Evolutionary conservation across 2,329 filamentous ascomycete genomes (phyloP), one percentile per base, ranked within the genome.

Genomic region (Chaetomiaceae sp.): DNA sequence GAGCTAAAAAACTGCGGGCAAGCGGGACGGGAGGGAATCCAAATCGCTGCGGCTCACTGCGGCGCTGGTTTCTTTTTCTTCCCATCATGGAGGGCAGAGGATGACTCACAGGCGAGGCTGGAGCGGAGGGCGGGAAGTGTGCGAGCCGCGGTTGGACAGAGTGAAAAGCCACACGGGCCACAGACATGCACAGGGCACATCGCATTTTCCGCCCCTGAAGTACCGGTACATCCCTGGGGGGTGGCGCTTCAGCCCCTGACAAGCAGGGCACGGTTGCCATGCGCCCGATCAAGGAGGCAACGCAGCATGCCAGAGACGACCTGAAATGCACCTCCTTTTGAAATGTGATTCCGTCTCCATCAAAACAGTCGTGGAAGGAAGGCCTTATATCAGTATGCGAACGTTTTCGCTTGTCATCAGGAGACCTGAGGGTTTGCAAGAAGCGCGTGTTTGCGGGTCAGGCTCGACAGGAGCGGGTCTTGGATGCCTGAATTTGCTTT

Each of bases 61-160:
- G 37, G 42, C 4, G 40, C 2, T 14, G 31, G 4, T 20, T 40
- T 5, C 20, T 29, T 14, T n/a, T 48, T 15, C 17, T 14, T 12
- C 27, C 8, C 25, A 25, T 34, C 34, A 33, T 12, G 51, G 44
- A 33, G 49, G 47, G 40, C 9, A 20, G 31, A 45, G 44, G 47
- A 53, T 62, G 59, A 61, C 53, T 62, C 60, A 61, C 49, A 55
- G 43, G 53, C 52, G 39, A 62, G 59, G 59, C 57, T 61, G 55
- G 48, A 53, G 20, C 23, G 23, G 52, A 47, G 47, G 36, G 49
- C 34, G 38, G 55, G 51, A 54, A 55, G 17, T 7, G 37, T 43
- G 53, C 42, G 37, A 37, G 47, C 53, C 52, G 42, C 53, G 52
- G 55, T 61, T 51, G 53, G 57, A 51, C 50, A 46, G 40, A 46